phyloP scores from a whole-genome alignment of 768 basidiomycete species.

The Tulasnella sp. region DNA sequence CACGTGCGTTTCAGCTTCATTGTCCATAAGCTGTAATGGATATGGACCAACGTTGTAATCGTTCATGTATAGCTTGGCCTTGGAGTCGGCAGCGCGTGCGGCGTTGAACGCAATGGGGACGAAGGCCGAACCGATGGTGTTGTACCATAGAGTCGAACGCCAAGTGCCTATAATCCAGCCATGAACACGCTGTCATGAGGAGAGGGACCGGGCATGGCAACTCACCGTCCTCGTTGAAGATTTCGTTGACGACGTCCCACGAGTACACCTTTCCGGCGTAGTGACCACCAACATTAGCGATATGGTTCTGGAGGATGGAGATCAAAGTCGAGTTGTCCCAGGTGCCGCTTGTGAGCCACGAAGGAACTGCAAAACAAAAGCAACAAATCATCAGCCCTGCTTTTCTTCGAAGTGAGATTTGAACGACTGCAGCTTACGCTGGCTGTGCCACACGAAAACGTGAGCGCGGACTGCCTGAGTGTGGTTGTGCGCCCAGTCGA shows the following conservation, averaged over 20 bases:
- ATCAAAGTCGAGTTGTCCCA: constrained; percentile 15
- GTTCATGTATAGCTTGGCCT: constrained; percentile 43
- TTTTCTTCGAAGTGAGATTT: not conserved
- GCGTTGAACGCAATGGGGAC: constrained; percentile 35
- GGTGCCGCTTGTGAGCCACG: not conserved
- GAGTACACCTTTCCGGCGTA: constrained; percentile 43
- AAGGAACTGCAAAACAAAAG: not conserved
- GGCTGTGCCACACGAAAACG: constrained; percentile 37
- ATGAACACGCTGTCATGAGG: not conserved
- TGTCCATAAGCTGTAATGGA: constrained; percentile 17
- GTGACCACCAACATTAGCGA: constrained; percentile 38
- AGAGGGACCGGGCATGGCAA: not conserved
- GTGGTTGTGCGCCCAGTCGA: constrained; percentile 1
- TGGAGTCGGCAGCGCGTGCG: constrained; percentile 43
- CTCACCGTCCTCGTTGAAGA: constrained; percentile 44
- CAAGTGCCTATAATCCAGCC: constrained; percentile 18
- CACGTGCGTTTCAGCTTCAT: constrained; percentile 15
- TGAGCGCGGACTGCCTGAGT: constrained; percentile 1
- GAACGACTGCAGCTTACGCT: constrained; percentile 36
- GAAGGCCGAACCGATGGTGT: constrained; percentile 36
- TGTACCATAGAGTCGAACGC: constrained; percentile 43
- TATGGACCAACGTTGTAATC: constrained; percentile 8
- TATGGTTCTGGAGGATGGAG: constrained; percentile 37
- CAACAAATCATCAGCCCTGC: not conserved
- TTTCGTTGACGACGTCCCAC: constrained; percentile 48